phyloP scores from a whole-genome alignment of 345 rosid species.

The Eucalyptus shirleyi region DNA sequence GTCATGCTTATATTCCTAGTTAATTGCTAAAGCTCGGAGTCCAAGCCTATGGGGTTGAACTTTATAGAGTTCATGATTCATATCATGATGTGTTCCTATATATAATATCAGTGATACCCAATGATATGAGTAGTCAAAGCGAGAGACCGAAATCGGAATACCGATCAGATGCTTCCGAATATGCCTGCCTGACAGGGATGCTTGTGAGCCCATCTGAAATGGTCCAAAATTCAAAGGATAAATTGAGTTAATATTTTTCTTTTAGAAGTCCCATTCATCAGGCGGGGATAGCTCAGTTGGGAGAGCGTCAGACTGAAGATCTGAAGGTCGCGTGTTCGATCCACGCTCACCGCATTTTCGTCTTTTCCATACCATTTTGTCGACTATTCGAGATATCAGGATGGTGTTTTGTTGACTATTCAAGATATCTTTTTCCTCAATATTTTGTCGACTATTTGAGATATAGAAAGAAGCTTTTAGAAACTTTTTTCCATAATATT shows the following conservation, averaged over 20 bases:
- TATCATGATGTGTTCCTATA: neutral
- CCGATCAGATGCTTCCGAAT: conserved; percentile 31
- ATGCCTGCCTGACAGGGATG: conserved; percentile 25
- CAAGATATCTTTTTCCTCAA: too few relatives aligned
- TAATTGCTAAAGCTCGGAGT: neutral
- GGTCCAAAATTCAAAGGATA: neutral
- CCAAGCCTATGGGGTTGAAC: neutral
- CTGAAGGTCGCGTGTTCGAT: conserved; percentile 96
- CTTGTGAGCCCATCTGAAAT: neutral
- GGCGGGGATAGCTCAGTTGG: conserved; percentile 92
- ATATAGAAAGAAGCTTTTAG: too few relatives aligned
- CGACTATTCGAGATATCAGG: too few relatives aligned
- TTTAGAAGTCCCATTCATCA: accelerated
- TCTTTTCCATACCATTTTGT: neutral
- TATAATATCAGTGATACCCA: neutral
- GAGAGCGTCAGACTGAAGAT: conserved; percentile 99
- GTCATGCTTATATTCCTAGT: neutral
- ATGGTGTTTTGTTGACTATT: too few relatives aligned
- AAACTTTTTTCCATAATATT: too few relatives aligned
- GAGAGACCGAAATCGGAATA: conserved; percentile 14
- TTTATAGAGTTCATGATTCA: neutral
- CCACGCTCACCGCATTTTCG: conserved; percentile 74
- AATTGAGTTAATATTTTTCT: accelerated
- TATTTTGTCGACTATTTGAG: too few relatives aligned
- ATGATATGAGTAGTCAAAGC: neutral